Evolutionary conservation across 1,139 yeast genomes (phyloP), one percentile per base, ranked within the genome.

Genomic region (Lipomyces yarrowii): DNA sequence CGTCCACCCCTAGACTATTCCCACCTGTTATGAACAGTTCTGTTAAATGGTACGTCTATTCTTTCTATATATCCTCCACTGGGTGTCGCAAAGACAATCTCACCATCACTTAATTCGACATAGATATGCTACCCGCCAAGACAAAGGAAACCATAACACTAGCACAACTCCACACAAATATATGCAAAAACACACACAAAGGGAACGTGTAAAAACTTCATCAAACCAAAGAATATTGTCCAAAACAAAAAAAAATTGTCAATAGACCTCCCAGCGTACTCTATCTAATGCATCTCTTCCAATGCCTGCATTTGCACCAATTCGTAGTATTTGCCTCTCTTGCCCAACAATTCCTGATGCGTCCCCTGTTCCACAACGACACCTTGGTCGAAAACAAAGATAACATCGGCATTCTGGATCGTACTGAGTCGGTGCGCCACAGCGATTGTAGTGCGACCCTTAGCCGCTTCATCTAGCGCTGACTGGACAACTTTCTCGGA

Each of bases 391-490:
- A 93, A 78, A 11, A 93, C 98, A 65, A 94, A 90, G 63, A 93
- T 84, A 72, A 96, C 83, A 77, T 93, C 98, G 0, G 98, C 98
- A 74, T 92, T 90, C 53, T 96, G 91, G 48, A 93, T 90, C 0
- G 97, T 92, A 0, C 97, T 91, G 78, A 90, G 81, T 74, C 96
- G 82, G 76, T 90, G 96, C 1, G 96, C 96, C 72, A 90, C 88
- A 2, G 94, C 88, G 30, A 90, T 87, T 0, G 93, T 90, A 0
- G 96, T 90, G 77, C 88, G 81, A 46, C 88, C 88, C n/a, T 87
- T 85, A 33, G 80, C 79, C 57, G 87, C 83, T 64, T 84, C 80
- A 65, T 82, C 80, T 69, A 90, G 78, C 0, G 93, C 88, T 64
- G 85, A 86, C 65, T 90, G 89, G 67, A 90, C 89, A 39, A 89